phyloP scores from a whole-genome alignment of 2,329 filamentous ascomycete genomes.

The Didymella sp. region DNA sequence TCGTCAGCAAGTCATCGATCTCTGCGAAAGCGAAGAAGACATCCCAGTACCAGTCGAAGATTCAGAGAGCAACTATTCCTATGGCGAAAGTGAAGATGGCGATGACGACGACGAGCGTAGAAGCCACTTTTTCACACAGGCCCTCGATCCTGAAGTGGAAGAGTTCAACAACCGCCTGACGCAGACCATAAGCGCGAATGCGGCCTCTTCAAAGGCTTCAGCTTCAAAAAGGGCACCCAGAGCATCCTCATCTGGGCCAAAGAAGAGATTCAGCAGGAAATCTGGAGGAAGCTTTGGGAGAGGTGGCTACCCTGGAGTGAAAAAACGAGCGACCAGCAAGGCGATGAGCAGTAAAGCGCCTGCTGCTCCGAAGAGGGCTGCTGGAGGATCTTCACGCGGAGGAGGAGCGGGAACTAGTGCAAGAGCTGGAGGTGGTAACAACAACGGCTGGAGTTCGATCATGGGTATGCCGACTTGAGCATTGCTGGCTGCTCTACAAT shows the following conservation, averaged over 20 bases:
- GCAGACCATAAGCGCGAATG: conserved; percentile 29
- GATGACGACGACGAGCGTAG: conserved; percentile 32
- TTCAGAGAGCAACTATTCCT: conserved; percentile 31
- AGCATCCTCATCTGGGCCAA: conserved; percentile 23
- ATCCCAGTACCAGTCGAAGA: conserved; percentile 19
- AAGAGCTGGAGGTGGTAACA: conserved; percentile 3
- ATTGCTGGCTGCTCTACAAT: background rate
- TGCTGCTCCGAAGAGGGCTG: conserved; percentile 16
- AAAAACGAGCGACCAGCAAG: conserved; percentile 27
- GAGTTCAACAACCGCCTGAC: conserved; percentile 39
- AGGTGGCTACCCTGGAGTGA: conserved; percentile 24
- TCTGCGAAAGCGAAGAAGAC: conserved; percentile 50
- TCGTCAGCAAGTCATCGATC: conserved; percentile 56
- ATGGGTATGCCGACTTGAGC: conserved; percentile 41
- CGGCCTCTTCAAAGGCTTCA: conserved; percentile 18
- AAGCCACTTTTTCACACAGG: conserved; percentile 42
- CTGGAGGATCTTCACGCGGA: conserved; percentile 22
- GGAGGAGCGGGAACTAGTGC: conserved; percentile 7
- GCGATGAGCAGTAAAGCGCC: conserved; percentile 19
- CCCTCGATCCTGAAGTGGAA: conserved; percentile 37
- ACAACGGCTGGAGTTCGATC: conserved; percentile 23
- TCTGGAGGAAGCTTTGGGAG: conserved; percentile 27
- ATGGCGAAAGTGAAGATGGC: conserved; percentile 23
- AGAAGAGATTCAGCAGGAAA: conserved; percentile 29
- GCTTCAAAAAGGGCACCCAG: conserved; percentile 26